Percentiles rank a stretch among this genome's conserved stretches.
Conservation (phyloP, 2,329 filamentous ascomycete genomes). For the Sporothrix variecibatus region DNA sequence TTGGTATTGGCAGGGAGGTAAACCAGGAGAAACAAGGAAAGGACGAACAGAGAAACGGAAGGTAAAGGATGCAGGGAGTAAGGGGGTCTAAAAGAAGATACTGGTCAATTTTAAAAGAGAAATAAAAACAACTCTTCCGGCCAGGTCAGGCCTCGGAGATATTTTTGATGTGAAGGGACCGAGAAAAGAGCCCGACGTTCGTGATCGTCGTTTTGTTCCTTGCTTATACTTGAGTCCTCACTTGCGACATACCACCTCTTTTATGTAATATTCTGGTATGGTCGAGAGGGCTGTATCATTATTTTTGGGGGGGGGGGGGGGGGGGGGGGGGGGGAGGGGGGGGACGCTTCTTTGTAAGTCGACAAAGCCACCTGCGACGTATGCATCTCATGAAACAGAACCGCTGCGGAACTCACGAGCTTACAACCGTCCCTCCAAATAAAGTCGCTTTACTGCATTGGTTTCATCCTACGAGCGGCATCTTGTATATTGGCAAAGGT, state of each 20-base stretch:
- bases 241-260: too few species aligned
- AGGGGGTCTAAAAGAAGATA: neutral
- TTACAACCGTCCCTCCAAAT: neutral
- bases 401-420: neutral
- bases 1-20: too few species aligned
- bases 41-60: neutral
- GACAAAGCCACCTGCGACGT: neutral
- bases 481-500: neutral
- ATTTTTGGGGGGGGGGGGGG: too few species aligned
- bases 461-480: conserved; percentile 14
- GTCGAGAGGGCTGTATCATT: neutral
- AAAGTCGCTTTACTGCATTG: conserved; percentile 12
- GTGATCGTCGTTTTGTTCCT: neutral
- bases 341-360: neutral
- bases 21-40: neutral
- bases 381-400: conserved; percentile 6
- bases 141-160: neutral
- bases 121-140: neutral
- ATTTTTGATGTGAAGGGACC: neutral
- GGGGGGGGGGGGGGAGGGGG: neutral
- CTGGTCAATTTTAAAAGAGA: neutral
- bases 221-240: neutral
- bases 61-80: neutral
- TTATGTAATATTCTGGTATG: neutral
- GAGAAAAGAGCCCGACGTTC: neutral